Conservation (phyloP, 257 asterid species). For the Ophiorrhiza pumila region DNA sequence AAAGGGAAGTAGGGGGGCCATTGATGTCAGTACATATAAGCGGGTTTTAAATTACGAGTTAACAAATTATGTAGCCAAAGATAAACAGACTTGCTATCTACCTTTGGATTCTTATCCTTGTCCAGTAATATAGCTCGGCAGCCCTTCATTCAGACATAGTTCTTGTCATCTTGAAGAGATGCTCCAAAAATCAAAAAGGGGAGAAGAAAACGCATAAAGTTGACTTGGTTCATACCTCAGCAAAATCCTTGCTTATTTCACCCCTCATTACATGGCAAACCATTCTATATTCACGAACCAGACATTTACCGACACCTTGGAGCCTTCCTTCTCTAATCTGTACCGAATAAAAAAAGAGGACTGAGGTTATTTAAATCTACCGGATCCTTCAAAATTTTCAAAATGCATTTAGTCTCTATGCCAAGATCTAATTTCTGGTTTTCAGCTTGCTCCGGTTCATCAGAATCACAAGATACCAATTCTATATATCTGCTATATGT, state of each 20-base stretch:
- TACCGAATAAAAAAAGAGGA: background rate
- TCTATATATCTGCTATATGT: background rate
- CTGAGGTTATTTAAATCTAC: background rate
- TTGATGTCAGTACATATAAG: background rate
- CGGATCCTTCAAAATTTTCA: background rate
- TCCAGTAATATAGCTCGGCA: constrained; percentile 31
- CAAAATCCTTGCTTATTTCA: constrained; percentile 61
- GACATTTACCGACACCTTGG: constrained; percentile 77
- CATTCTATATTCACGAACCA: constrained; percentile 72
- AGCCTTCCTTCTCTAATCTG: constrained; percentile 92
- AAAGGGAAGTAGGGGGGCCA: background rate
- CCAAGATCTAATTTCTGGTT: too few relatives aligned
- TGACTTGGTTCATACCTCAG: constrained; percentile 49
- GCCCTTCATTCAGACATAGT: constrained; percentile 24
- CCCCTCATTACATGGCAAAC: constrained; percentile 62
- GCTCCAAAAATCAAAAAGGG: background rate
- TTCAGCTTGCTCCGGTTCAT: too few relatives aligned
- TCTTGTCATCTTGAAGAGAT: background rate
- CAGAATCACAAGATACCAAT: background rate
- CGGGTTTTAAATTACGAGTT: too few relatives aligned
- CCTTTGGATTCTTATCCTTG: constrained; percentile 35
- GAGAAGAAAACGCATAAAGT: background rate
- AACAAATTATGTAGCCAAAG: background rate
- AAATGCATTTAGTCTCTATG: too few relatives aligned
- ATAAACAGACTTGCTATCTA: background rate